Conservation (phyloP, 805 yeast species). For the Cyberlindnera meyerae region DNA sequence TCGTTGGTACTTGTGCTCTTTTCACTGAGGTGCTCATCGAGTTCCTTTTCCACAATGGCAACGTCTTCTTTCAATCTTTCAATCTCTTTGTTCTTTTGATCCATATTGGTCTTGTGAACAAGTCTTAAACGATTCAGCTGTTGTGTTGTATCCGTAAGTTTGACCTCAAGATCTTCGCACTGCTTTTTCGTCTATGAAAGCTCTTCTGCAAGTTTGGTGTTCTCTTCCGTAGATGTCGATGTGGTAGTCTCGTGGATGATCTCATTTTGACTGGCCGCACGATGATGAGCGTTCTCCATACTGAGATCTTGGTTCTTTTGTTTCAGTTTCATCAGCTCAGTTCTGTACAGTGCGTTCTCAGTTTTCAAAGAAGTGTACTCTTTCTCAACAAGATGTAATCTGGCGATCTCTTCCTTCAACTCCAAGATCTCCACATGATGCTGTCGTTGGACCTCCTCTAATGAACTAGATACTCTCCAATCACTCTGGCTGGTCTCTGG, state of each 20-base stretch:
- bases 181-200: neutral
- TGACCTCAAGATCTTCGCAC: conserved; percentile 10
- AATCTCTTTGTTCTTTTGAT: conserved; percentile 14
- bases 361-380: conserved; percentile 7
- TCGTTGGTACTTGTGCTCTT: conserved; percentile 2
- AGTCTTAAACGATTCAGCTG: conserved; percentile 11
- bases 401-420: too few species aligned
- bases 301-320: neutral
- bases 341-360: conserved; percentile 1
- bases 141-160: conserved; percentile 8
- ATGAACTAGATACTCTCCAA: conserved; percentile 6
- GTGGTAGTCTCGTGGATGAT: too few species aligned
- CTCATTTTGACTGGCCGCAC: neutral
- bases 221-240: too few species aligned
- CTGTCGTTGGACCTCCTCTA: conserved; percentile 1
- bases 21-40: neutral
- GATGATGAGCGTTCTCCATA: neutral
- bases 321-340: too few species aligned
- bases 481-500: conserved; percentile 14
- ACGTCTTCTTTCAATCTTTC: conserved; percentile 10
- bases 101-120: conserved; percentile 11
- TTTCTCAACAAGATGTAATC: conserved; percentile 1
- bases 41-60: conserved; percentile 5
- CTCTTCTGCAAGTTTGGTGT: conserved; percentile 1
- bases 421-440: neutral